Base-by-base conservation (phyloP, 1,284 basidiomycete species). In the Moniliophthora roreri region DNA sequence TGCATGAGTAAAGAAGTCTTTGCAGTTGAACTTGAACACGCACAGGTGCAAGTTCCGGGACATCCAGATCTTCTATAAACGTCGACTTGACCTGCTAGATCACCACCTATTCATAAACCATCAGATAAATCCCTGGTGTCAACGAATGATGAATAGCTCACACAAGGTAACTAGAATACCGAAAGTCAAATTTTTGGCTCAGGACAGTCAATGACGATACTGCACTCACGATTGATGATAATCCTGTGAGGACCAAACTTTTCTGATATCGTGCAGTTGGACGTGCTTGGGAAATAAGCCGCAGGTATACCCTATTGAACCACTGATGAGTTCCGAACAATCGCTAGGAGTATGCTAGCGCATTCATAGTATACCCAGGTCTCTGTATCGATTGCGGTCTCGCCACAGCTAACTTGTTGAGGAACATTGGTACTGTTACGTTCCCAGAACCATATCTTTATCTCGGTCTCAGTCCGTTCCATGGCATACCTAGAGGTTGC, bases 361-460 rank as follows among this genome's bases (percentile, higher is more conserved):
- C 16, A 23, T 15, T 11, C 16, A 15, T 8, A 8, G 60, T 67
- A 20, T 60, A 79, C 80, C 79, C 81, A 85, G 41, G 62, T 66
- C 21, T 64, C 66, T 1, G 83, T 80, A 55, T 80, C 67, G 38
- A 85, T 69, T 24, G 55, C 59, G 2, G 62, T 62, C 1, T 63
- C 66, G 13, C 78, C 79, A 40, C 65, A 66, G 10, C 52, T 60
- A 11, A 84, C 76, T 51, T 79, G 78, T 0, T 61, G 58, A 1
- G 83, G 83, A 16, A 81, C 71, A 42, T 61, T 67, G 1, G 63
- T 58, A 16, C 65, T 70, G 44, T 65, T 62, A 46, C 80, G 72
- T 2, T 77, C 61, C 82, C 81, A 85, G 69, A 84, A 85, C 81
- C 81, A 85, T 41, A 83, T 69, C 53, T 77, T 79, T 63, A 84